Evolutionary conservation across 140 eudicot species (phyloP), one percentile per base, ranked within the genome.

Genomic region (Oenanthe javanica): DNA sequence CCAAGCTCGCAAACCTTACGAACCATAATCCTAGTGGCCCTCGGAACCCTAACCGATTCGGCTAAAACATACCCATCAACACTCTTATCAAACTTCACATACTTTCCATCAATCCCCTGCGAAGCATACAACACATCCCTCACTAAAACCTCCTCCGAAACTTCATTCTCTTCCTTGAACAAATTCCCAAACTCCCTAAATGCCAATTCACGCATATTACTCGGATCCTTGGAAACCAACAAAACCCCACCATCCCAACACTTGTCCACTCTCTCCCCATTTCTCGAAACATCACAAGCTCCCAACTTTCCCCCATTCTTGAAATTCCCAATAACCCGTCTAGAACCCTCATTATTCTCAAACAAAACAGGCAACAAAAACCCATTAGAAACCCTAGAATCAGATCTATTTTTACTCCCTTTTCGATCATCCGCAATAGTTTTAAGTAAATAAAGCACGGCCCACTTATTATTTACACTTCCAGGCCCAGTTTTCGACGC

Each of bases 101-200:
- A 93, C 86, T 81, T 93, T 13, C 99, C 99, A 73, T 96, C 99
- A 83, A 96, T 93, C 82, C 98, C 99, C 83, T 93, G 97, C 77
- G 98, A 96, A 43, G 93, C 93, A 86, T 93, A 96, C 89, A 96
- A 82, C 83, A 96, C 92, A 84, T 96, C 99, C 79, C 97, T 89
- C 75, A 96, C 99, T 71, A 96, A 81, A 81, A 87, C 96, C 89
- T 86, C 99, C 83, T 96, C 99, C 0, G 94, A 67, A 64, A 96
- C 98, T 72, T 82, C 94, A 87, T 83, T 89, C 81, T 96, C 97
- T 46, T 96, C 97, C 88, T 80, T 91, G 16, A 91, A 78, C 83
- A 96, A 81, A 46, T 78, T 80, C 5, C 82, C 84, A 85, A 84
- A 96, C 86, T 92, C 98, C 86, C 89, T 87, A 67, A 85, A 93